Evolutionary conservation across 495 filamentous ascomycete species (phyloP).

Genomic region (Penicillium fimorum): DNA sequence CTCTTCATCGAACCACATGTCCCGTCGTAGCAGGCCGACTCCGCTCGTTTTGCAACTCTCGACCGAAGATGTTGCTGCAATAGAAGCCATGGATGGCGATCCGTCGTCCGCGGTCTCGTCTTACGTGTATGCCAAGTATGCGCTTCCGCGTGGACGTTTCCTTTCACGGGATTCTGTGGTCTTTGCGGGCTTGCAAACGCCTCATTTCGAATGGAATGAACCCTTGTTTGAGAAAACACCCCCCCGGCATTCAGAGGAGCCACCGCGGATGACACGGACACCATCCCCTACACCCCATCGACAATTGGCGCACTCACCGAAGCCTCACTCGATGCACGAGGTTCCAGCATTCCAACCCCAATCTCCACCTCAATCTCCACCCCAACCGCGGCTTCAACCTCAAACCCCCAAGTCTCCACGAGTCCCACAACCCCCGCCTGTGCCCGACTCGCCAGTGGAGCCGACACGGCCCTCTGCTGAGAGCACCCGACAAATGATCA

Average conservation of each 20-base stretch:
- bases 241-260: slow-evolving; percentile 36
- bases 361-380: slow-evolving; percentile 15
- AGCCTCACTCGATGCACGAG: slow-evolving; percentile 39
- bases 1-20: slow-evolving; percentile 23
- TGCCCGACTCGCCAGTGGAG: slow-evolving; percentile 30
- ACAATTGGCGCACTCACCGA: slow-evolving; percentile 29
- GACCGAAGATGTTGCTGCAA: slow-evolving; percentile 21
- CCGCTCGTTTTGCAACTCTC: slow-evolving; percentile 39
- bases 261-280: slow-evolving; percentile 36
- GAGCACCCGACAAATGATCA: slow-evolving; percentile 32
- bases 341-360: slow-evolving; percentile 23
- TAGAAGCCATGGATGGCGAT: slow-evolving; percentile 27
- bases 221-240: slow-evolving; percentile 53
- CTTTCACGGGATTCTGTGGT: slow-evolving; percentile 68
- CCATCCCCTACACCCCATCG: slow-evolving; percentile 35
- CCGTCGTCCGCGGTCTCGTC: slow-evolving; percentile 58
- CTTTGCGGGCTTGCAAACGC: slow-evolving; percentile 60
- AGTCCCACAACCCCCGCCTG: slow-evolving; percentile 9
- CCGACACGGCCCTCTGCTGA: slow-evolving; percentile 50
- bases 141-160: slow-evolving; percentile 75
- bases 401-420: slow-evolving; percentile 6
- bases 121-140: slow-evolving; percentile 81
- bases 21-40: slow-evolving; percentile 37
- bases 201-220: slow-evolving; percentile 60
- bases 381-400: slow-evolving; percentile 18